Evolutionary conservation across 768 basidiomycete genomes (phyloP), one percentile per base, ranked within the genome.

Genomic region (Cytidiella melzeri): DNA sequence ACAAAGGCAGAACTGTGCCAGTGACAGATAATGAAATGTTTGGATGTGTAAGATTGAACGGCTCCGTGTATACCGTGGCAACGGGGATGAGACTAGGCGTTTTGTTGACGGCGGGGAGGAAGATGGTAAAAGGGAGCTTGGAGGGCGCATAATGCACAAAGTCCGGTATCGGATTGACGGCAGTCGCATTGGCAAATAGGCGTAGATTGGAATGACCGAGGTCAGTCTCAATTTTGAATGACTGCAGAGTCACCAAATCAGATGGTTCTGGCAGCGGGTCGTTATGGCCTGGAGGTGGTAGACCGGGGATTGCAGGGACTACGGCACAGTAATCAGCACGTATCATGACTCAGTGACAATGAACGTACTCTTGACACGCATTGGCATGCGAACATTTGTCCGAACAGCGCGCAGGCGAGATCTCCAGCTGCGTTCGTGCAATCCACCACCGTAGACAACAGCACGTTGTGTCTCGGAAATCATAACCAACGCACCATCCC

Each of bases 1-100:
- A 41, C 3, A 87, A 62, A 4, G 84, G 76, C 26, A 84, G 71
- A 24, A 87, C 74, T 15, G 53, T 62, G 23, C 88, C 88, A 11
- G 68, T 64, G 28, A 88, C 66, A 27, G 64, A 55, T 20, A 90
- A 58, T 0, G 83, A 79, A 45, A 84, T 73, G 59, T 87, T 89
- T 11, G 84, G 84, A 56, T 81, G 80, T 0, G 79, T 81, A 41
- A 87, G 73, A 0, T 64, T 59, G 60, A 87, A 81, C 1, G 84
- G 77, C 2, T 68, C 61, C 3, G 80, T 78, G 36, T 69, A 59
- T 13, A 82, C 76, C 4, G 75, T 69, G 18, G 81, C 83, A 4
- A 88, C 64, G 1, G 77, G 72, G 36, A 80, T 56, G 24, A 55
- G 40, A 4, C 54, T 10, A 4, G 53, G 13, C 20, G 56, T 21